These are phyloP conservation scores for Scopulariopsis brevicaulis DNA, from an alignment of 2,329 filamentous ascomycete species.

Conservation along the genomic window DNA sequence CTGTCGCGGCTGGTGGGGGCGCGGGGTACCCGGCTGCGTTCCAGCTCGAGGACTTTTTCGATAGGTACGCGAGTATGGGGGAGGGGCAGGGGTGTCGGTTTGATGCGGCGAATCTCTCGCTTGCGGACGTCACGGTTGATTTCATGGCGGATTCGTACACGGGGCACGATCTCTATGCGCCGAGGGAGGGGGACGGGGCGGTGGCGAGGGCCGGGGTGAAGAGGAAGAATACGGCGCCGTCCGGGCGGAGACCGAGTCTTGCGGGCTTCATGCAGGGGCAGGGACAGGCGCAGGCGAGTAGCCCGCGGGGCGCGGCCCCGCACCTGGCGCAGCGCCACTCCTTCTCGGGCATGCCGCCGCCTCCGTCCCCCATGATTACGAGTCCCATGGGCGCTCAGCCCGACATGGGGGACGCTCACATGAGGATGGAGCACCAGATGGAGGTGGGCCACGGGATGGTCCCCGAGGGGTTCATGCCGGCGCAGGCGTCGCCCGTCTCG, in stretches of 20 bases:
- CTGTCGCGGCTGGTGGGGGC: conserved; percentile 47
- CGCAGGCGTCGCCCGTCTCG: conserved; percentile 8
- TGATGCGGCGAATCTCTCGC: conserved; percentile 63
- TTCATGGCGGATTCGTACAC: conserved; percentile 44
- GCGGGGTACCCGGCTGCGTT: conserved; percentile 70
- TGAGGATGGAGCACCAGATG: conserved; percentile 20
- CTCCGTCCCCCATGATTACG: conserved; percentile 25
- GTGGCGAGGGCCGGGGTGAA: conserved; percentile 30
- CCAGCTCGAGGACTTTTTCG: conserved; percentile 80
- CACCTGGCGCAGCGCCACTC: conserved; percentile 1
- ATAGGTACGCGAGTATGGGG: conserved; percentile 55
- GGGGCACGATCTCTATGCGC: conserved; percentile 34
- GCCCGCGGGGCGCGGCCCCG: neutral
- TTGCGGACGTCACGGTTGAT: conserved; percentile 55
- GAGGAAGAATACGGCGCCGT: conserved; percentile 22
- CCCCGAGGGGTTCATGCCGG: conserved; percentile 15
- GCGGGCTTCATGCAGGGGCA: conserved; percentile 4
- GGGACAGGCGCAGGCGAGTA: conserved; percentile 4
- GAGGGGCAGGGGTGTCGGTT: conserved; percentile 53
- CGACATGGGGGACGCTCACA: conserved; percentile 17
- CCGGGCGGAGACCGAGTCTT: neutral
- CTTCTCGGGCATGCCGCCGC: conserved; percentile 21
- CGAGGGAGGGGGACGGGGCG: conserved; percentile 18
- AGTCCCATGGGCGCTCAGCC: conserved; percentile 23
- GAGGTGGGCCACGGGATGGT: conserved; percentile 21